Conservation (phyloP, 2,329 filamentous ascomycete species). For the Arachnopeziza araneosa region DNA sequence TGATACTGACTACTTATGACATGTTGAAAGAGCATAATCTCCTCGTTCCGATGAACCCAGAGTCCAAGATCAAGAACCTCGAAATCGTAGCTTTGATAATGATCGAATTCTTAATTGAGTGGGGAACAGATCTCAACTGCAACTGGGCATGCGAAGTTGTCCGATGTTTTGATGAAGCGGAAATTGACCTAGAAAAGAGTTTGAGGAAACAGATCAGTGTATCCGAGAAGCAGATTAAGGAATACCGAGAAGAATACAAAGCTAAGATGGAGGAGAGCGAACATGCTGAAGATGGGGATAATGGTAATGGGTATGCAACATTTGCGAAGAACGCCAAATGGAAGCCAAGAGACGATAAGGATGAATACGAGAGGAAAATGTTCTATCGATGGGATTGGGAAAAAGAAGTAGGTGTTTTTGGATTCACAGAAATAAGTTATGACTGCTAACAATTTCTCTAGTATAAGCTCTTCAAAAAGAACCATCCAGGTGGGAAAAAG, state of each 20-base stretch:
- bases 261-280: constrained; percentile 4
- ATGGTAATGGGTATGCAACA: neutral
- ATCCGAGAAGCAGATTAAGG: constrained; percentile 5
- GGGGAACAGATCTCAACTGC: constrained; percentile 41
- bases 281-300: neutral
- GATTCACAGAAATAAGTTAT: neutral
- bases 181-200: constrained; percentile 12
- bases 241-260: constrained; percentile 5
- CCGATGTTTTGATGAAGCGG: constrained; percentile 13
- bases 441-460: neutral
- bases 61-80: constrained; percentile 41
- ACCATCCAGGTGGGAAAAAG: constrained; percentile 10
- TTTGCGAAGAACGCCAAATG: constrained; percentile 6
- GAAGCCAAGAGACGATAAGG: constrained; percentile 8
- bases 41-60: constrained; percentile 26
- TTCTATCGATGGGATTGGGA: constrained; percentile 19
- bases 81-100: constrained; percentile 44
- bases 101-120: constrained; percentile 42
- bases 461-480: neutral
- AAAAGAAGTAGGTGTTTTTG: constrained; percentile 7
- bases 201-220: constrained; percentile 15
- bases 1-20: constrained; percentile 50
- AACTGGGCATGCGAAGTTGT: constrained; percentile 49
- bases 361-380: constrained; percentile 2
- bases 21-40: constrained; percentile 36